These are phyloP conservation scores for Colletotrichum viniferum DNA, from an alignment of 2,329 filamentous ascomycete genomes.

Conservation along the genomic window DNA sequence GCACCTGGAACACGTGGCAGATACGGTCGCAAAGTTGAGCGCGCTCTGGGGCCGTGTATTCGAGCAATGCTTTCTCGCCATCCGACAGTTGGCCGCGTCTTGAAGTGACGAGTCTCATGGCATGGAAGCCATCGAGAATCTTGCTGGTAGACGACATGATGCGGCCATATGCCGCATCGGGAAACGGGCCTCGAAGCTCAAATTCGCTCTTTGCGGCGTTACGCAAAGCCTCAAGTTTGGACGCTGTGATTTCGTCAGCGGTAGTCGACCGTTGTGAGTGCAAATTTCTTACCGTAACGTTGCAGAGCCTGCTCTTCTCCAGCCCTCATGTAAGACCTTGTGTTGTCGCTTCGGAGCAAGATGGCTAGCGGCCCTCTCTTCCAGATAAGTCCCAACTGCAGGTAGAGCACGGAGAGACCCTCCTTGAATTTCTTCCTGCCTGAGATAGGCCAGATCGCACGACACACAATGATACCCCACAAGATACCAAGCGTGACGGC, in stretches of 20 bases:
- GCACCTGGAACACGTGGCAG: slow-evolving; percentile 84
- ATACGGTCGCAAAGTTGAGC: slow-evolving; percentile 84
- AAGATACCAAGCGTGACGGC: slow-evolving; percentile 86
- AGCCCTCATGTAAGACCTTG: slow-evolving; percentile 80
- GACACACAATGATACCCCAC: slow-evolving; percentile 91
- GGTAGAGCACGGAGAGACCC: slow-evolving; percentile 86
- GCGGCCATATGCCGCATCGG: slow-evolving; percentile 71
- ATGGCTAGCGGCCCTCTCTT: slow-evolving; percentile 86
- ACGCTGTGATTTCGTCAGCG: slow-evolving; percentile 40
- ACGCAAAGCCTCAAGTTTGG: slow-evolving; percentile 75
- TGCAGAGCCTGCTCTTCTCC: slow-evolving; percentile 88
- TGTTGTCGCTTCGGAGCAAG: slow-evolving; percentile 64
- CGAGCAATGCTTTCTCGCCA: slow-evolving; percentile 81
- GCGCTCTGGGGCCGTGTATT: slow-evolving; percentile 80
- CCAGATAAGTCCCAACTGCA: slow-evolving; percentile 96
- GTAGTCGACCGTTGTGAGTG: no score
- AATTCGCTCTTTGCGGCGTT: slow-evolving; percentile 82
- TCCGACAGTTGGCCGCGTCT: slow-evolving; percentile 77
- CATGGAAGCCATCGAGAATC: slow-evolving; percentile 92
- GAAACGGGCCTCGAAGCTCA: slow-evolving; percentile 86
- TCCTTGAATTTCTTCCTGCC: slow-evolving; percentile 88
- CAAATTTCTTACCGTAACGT: slow-evolving; percentile 60
- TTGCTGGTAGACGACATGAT: slow-evolving; percentile 82
- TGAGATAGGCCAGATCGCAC: slow-evolving; percentile 92
- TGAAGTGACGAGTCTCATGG: slow-evolving; percentile 91